A percentile compares a stretch with the other conserved stretches of the same genome.
These are phyloP conservation scores for Emergomyces pasteurianus DNA, from an alignment of 2,329 filamentous ascomycete species.

Conservation along the genomic window DNA sequence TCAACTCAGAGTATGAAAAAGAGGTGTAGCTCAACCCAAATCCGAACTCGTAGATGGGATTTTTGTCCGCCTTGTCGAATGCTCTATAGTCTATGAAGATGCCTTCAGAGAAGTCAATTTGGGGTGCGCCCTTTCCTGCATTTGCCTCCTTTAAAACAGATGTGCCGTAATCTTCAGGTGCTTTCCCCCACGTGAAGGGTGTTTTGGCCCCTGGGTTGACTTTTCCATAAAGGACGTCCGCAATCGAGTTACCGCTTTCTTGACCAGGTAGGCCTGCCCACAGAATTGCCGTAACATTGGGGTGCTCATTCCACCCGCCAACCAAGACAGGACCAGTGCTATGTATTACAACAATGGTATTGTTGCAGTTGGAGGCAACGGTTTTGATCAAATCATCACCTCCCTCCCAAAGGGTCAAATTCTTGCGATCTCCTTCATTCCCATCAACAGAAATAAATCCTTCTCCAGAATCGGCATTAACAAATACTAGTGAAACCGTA, in stretches of 20 bases:
- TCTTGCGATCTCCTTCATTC: slow-evolving; percentile 81
- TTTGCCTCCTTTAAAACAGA: slow-evolving; percentile 47
- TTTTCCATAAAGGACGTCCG: slow-evolving; percentile 60
- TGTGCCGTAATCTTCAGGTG: slow-evolving; percentile 43
- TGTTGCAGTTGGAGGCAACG: slow-evolving; percentile 64
- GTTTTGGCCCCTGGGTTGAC: slow-evolving; percentile 52
- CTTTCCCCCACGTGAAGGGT: slow-evolving; percentile 48
- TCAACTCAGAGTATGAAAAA: slow-evolving; percentile 45
- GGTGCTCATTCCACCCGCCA: slow-evolving; percentile 46
- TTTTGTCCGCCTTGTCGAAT: slow-evolving; percentile 40
- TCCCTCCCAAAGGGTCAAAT: slow-evolving; percentile 77
- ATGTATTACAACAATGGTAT: slow-evolving; percentile 88
- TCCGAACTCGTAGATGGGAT: slow-evolving; percentile 48
- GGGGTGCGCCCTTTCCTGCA: slow-evolving; percentile 44
- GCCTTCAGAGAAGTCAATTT: slow-evolving; percentile 49
- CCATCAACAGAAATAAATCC: slow-evolving; percentile 73
- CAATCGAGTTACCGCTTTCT: slow-evolving; percentile 62
- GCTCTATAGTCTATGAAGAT: slow-evolving; percentile 45
- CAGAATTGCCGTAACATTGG: slow-evolving; percentile 62
- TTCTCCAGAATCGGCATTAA: slow-evolving; percentile 77
- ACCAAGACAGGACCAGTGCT: slow-evolving; percentile 69
- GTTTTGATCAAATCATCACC: slow-evolving; percentile 73
- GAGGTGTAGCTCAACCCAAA: slow-evolving; percentile 49
- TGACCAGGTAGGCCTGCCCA: slow-evolving; percentile 66
- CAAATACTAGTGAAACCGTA: slow-evolving; percentile 65